Conservation (phyloP, 768 basidiomycete genomes). For the Tylopilus rubrobrunneus region DNA sequence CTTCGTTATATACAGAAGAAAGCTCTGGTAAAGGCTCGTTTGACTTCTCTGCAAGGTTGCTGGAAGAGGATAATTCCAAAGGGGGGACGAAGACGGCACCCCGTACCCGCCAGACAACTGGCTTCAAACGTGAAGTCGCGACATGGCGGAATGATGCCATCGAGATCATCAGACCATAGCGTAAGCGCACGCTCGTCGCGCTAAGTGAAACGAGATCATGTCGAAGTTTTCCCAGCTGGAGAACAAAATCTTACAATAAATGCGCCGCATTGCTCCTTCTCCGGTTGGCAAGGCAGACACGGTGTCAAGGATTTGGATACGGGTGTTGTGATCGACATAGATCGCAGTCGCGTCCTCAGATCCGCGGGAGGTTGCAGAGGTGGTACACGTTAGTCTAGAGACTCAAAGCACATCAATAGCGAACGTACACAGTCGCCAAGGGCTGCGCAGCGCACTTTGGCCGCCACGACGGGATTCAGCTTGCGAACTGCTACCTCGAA, state of each 20-base stretch:
- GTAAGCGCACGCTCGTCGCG: slow-evolving; percentile 79
- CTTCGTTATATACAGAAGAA: slow-evolving; percentile 3
- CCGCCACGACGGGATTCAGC: slow-evolving; percentile 80
- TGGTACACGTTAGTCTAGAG: neutral
- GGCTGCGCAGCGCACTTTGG: slow-evolving; percentile 76
- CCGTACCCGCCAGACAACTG: slow-evolving; percentile 69
- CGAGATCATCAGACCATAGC: slow-evolving; percentile 81
- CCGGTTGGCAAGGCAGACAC: slow-evolving; percentile 60
- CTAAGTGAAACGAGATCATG: slow-evolving; percentile 32
- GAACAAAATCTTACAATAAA: slow-evolving; percentile 57
- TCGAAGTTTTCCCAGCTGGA: neutral
- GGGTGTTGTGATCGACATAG: slow-evolving; percentile 72
- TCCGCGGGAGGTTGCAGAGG: slow-evolving; percentile 32
- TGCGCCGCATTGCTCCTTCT: slow-evolving; percentile 89
- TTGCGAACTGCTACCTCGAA: slow-evolving; percentile 73
- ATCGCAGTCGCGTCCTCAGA: slow-evolving; percentile 59
- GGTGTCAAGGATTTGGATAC: slow-evolving; percentile 79
- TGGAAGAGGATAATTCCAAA: slow-evolving; percentile 40
- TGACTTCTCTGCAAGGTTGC: slow-evolving; percentile 51
- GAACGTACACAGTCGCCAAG: slow-evolving; percentile 60
- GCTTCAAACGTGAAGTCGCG: slow-evolving; percentile 69
- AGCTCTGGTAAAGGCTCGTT: slow-evolving; percentile 20
- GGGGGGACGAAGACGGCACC: slow-evolving; percentile 32
- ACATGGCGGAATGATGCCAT: slow-evolving; percentile 68
- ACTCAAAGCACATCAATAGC: neutral